Evolutionary conservation across 768 basidiomycete genomes (phyloP), one percentile per base, ranked within the genome.

Genomic region (Russula ochroleuca): DNA sequence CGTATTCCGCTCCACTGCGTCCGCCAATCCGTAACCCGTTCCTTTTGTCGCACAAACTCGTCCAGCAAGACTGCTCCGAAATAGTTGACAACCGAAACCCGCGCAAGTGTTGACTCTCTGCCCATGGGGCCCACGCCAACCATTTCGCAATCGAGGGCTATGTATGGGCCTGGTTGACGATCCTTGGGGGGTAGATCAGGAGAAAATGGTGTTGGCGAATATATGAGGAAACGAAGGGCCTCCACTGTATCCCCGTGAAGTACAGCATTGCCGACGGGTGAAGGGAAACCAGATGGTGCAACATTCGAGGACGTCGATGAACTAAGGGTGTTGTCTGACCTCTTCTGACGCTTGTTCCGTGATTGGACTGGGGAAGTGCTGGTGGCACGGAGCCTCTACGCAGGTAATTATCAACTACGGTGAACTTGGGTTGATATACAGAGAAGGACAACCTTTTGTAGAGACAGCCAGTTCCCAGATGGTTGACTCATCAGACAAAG

Each of bases 131-230:
- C 94, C n/a, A 96, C 83, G 5, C 94, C 94, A 13, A 98, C 95
- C 94, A 98, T 97, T 75, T 98, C 96, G 70, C 96, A 98, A 74
- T 99, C 96, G 33, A 99, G 77, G 0, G 93, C 85, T 48, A 97
- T 76, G 66, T 89, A 89, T 70, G 83, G 87, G 53, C 88, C 88
- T 5, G 84, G 83, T 19, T 51, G 59, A 23, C 59, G 62, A 33
- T 68, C 62, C 47, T 61, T 67, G 25, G 28, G n/a, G n/a, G 59
- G 62, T 8, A 68, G 47, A 38, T 41, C 25, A 21, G 57, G 61
- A 23, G 59, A 21, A 50, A 49, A 58, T n/a, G 65, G 66, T 14
- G 23, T 56, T 52, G 86, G 85, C 3, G 56, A 33, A 59, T 45
- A n/a, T 23, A 58, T 51, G 14, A 59, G 21, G 53, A 53, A 25